Percentiles rank a stretch among this genome's conserved stretches.
These are phyloP conservation scores for Fraxinus americana DNA, from an alignment of 257 asterid genomes.

Conservation along the genomic window DNA sequence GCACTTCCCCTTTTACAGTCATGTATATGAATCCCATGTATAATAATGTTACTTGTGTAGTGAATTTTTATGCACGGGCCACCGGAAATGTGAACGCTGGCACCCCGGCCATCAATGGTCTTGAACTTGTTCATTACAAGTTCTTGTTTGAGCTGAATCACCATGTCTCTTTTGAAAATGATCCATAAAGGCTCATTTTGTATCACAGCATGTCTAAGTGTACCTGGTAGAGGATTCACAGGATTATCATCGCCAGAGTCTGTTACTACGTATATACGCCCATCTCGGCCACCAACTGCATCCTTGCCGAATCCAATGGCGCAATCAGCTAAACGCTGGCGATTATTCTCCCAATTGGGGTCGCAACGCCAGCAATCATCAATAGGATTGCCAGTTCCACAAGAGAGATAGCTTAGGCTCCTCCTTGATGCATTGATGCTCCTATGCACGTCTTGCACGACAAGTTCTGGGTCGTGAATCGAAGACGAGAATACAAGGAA, in stretches of 20 bases:
- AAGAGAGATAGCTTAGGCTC: constrained; percentile 54
- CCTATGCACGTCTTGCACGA: constrained; percentile 71
- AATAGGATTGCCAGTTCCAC: constrained; percentile 75
- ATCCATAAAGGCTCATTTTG: constrained; percentile 81
- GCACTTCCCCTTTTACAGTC: constrained; percentile 60
- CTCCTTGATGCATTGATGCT: constrained; percentile 72
- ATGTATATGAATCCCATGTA: constrained; percentile 75
- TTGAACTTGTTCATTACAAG: constrained; percentile 69
- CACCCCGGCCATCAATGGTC: constrained; percentile 83
- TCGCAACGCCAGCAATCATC: constrained; percentile 89
- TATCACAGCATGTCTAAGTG: constrained; percentile 73
- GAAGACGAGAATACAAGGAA: constrained; percentile 28
- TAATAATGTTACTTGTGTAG: constrained; percentile 49
- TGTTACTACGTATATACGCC: constrained; percentile 66
- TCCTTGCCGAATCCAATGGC: constrained; percentile 78
- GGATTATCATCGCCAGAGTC: constrained; percentile 66
- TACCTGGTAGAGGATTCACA: constrained; percentile 67
- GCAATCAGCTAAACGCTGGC: constrained; percentile 78
- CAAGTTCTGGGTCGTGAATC: constrained; percentile 47
- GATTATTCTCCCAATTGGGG: constrained; percentile 59
- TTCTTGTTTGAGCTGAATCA: constrained; percentile 58
- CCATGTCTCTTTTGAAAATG: constrained; percentile 66
- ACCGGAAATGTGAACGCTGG: constrained; percentile 63
- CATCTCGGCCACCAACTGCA: constrained; percentile 63
- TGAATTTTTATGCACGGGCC: constrained; percentile 82